Percentiles rank a stretch among this genome's conserved stretches.
phyloP scores from a whole-genome alignment of 1,284 basidiomycete genomes.

The Sphaerobolus stellatus region DNA sequence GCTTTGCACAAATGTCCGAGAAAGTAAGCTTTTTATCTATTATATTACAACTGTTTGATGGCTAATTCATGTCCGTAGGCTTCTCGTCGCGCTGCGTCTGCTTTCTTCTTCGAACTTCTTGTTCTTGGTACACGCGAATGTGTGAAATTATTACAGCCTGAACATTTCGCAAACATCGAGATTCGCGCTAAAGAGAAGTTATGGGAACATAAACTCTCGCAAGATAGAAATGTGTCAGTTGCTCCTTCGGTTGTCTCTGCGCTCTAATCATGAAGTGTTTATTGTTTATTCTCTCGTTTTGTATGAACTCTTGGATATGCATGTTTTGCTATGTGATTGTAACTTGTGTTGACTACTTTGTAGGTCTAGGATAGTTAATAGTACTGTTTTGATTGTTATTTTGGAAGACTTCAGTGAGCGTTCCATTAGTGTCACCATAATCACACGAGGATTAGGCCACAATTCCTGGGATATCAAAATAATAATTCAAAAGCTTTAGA shows the following conservation, averaged over 20 bases:
- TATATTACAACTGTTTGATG: conserved; percentile 3
- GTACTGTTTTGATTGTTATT: no score
- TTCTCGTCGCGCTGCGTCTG: conserved; percentile 85
- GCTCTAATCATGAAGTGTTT: conserved; percentile 8
- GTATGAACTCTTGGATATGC: not conserved
- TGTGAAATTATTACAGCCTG: conserved; percentile 73
- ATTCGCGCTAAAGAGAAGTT: conserved; percentile 81
- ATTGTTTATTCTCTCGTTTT: conserved; percentile 1
- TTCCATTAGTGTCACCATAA: no score
- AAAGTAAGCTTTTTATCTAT: conserved; percentile 52
- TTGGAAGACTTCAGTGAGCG: no score
- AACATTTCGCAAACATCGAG: conserved; percentile 84
- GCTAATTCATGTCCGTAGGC: conserved; percentile 48
- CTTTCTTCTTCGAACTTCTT: conserved; percentile 97
- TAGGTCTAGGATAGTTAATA: no score
- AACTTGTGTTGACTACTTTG: not conserved
- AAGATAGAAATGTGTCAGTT: conserved; percentile 10
- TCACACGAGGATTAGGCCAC: no score
- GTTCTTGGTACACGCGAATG: conserved; percentile 92
- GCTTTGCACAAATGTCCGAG: conserved; percentile 71
- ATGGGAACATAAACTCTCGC: conserved; percentile 49
- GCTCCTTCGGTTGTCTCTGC: conserved; percentile 13
- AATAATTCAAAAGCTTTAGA: no score
- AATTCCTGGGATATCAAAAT: no score
- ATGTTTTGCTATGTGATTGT: no score